These are phyloP conservation scores for Microdochium paspali DNA, from an alignment of 2,329 filamentous ascomycete species.

Conservation along the genomic window DNA sequence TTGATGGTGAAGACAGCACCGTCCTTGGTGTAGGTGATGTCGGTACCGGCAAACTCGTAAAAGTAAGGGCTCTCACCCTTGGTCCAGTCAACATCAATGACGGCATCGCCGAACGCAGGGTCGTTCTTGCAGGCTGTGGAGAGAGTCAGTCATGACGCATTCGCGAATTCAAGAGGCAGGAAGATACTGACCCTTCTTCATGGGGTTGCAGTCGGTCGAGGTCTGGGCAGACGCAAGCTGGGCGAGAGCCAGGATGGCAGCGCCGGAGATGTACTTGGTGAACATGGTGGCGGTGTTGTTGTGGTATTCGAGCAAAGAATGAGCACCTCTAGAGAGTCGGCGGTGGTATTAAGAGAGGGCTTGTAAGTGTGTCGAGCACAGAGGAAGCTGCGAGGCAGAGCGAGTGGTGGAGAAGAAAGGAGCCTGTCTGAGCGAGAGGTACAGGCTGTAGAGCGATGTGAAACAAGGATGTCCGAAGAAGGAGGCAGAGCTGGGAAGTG, in stretches of 20 bases:
- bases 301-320: neutral
- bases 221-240: conserved; percentile 45
- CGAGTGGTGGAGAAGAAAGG: neutral
- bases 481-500: neutral
- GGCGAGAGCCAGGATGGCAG: conserved; percentile 39
- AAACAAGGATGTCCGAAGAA: neutral
- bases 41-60: conserved; percentile 34
- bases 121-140: conserved; percentile 57
- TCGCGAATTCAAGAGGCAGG: neutral
- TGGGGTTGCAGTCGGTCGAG: conserved; percentile 44
- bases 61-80: conserved; percentile 55
- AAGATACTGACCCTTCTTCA: conserved; percentile 34
- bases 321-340: neutral
- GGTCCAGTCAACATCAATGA: conserved; percentile 62
- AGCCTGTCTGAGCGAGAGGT: conserved; percentile 1
- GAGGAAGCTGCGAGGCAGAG: neutral
- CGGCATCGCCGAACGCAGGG: conserved; percentile 63
- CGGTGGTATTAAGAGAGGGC: neutral
- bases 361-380: neutral
- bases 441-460: conserved; percentile 1
- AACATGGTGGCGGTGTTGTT: conserved; percentile 25
- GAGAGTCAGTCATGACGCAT: conserved; percentile 10
- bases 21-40: conserved; percentile 32
- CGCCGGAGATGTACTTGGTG: conserved; percentile 33
- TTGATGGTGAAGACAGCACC: conserved; percentile 59